Conservation (phyloP, 208 protist species). For the Spongospora subterranea region DNA sequence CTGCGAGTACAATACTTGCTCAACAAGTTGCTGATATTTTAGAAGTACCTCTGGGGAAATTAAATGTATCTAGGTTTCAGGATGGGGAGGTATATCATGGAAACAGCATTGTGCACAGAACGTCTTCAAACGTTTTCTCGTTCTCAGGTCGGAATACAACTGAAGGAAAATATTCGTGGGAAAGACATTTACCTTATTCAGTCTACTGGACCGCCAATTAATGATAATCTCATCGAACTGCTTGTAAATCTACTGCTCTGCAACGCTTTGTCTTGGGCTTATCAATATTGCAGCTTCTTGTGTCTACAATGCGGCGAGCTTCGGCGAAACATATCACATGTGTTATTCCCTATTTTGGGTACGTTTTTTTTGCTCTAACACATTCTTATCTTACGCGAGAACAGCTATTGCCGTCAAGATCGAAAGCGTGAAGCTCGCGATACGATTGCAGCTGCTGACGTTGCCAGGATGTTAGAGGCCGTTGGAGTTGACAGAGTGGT, state of each 20-base stretch:
- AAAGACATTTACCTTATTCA: constrained; percentile 70
- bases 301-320: constrained; percentile 66
- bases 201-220: constrained; percentile 64
- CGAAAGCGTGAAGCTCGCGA: constrained; percentile 55
- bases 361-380: neutral
- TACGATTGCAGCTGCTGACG: constrained; percentile 70
- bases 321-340: constrained; percentile 68
- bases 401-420: constrained; percentile 69
- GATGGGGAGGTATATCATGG: constrained; percentile 25
- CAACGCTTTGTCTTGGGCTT: neutral
- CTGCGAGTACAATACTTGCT: neutral
- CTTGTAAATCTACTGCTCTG: neutral
- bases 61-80: neutral
- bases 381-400: no score
- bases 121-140: no score
- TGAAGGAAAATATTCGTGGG: constrained; percentile 65
- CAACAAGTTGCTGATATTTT: constrained; percentile 31
- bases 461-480: constrained; percentile 67
- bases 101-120: no score
- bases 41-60: neutral
- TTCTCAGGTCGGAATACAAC: constrained; percentile 39
- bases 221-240: constrained; percentile 67
- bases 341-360: constrained; percentile 75
- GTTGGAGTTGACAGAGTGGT: constrained; percentile 70
- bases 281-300: constrained; percentile 44